These are phyloP conservation scores for Debaryomycetaceae sp. DNA, from an alignment of 1,139 yeast genomes.

Conservation along the genomic window DNA sequence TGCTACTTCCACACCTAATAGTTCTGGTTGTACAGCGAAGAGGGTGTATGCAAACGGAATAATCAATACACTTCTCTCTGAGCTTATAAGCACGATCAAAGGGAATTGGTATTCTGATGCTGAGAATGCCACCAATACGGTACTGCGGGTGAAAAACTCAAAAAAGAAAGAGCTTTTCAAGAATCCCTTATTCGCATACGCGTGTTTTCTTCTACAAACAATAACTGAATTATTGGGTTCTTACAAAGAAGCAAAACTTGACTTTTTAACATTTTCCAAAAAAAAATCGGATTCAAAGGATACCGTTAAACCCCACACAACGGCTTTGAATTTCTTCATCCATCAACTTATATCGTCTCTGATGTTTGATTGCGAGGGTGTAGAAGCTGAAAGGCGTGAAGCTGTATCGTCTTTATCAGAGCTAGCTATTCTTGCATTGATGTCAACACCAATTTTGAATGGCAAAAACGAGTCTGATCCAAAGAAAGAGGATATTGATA, in stretches of 20 bases:
- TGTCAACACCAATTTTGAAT: slow-evolving; percentile 49
- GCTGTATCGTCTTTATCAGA: slow-evolving; percentile 52
- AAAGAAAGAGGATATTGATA: slow-evolving; percentile 59
- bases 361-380: slow-evolving; percentile 26
- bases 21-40: slow-evolving; percentile 2
- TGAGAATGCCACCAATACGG: slow-evolving; percentile 9
- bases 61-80: slow-evolving; percentile 57
- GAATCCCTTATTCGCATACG: slow-evolving; percentile 55
- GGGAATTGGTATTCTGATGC: slow-evolving; percentile 45
- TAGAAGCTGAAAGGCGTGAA: slow-evolving; percentile 35
- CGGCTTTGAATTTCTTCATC: slow-evolving; percentile 72
- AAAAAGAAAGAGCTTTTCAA: slow-evolving; percentile 27
- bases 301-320: slow-evolving; percentile 56
- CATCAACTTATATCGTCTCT: slow-evolving; percentile 69
- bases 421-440: slow-evolving; percentile 55
- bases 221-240: slow-evolving; percentile 73
- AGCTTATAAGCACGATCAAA: slow-evolving; percentile 56
- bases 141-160: slow-evolving; percentile 11
- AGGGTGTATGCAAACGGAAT: slow-evolving; percentile 50
- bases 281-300: slow-evolving; percentile 32
- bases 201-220: slow-evolving; percentile 63
- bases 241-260: slow-evolving; percentile 77
- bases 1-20: slow-evolving; percentile 11
- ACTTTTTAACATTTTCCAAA: slow-evolving; percentile 74
- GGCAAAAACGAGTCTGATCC: slow-evolving; percentile 41